A percentile compares a stretch with the other conserved stretches of the same genome.
Evolutionary conservation across 257 asterid genomes (phyloP).

Genomic region (Primulina eburnea): DNA sequence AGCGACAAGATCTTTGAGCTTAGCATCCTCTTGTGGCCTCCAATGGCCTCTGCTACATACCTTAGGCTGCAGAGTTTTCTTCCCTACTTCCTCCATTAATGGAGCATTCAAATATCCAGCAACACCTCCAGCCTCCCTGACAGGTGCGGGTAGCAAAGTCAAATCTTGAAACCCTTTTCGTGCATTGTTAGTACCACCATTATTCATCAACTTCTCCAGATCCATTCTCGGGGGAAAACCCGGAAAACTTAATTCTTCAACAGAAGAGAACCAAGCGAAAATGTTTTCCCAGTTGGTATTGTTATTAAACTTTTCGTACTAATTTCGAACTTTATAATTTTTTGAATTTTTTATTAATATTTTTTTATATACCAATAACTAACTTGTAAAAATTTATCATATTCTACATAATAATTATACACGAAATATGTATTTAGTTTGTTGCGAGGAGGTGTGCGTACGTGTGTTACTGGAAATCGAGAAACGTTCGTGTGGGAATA

Average conservation of each 20-base stretch:
- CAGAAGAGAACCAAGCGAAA: not conserved
- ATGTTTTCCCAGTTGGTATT: no score
- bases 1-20: slow-evolving; percentile 42
- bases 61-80: slow-evolving; percentile 26
- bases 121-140: no score
- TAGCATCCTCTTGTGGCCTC: slow-evolving; percentile 51
- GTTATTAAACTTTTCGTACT: no score
- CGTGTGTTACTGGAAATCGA: slow-evolving; percentile 52
- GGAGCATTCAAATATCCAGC: not conserved
- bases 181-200: slow-evolving; percentile 11
- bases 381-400: no score
- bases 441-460: not conserved
- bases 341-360: no score
- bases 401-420: no score
- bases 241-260: slow-evolving; percentile 12
- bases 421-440: not conserved
- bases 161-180: slow-evolving; percentile 12
- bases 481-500: slow-evolving; percentile 63
- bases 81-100: slow-evolving; percentile 13
- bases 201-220: slow-evolving; percentile 22
- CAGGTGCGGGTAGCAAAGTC: slow-evolving; percentile 24
- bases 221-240: slow-evolving; percentile 23
- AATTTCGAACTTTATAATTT: no score
- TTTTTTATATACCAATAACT: no score
- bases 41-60: slow-evolving; percentile 49